Percentiles rank a stretch among this genome's conserved stretches.
These are phyloP conservation scores for Citrus unshiu DNA, from an alignment of 345 rosid genomes.

Conservation along the genomic window DNA sequence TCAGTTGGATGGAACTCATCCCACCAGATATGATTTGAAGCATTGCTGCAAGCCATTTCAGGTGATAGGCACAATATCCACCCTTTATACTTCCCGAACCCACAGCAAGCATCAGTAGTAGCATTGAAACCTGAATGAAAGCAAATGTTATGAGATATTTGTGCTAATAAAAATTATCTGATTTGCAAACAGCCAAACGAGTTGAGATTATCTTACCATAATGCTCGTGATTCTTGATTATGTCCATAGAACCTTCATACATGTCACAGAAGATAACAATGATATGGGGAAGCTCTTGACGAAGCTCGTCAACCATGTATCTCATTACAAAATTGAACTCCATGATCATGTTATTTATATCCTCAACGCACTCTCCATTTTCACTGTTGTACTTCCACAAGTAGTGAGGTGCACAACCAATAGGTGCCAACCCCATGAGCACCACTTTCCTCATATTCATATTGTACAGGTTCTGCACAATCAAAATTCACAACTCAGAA, in stretches of 20 bases:
- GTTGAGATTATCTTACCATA: conserved; percentile 43
- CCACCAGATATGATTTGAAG: conserved; percentile 80
- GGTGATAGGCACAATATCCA: conserved; percentile 78
- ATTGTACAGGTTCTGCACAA: conserved; percentile 62
- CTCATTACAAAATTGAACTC: conserved; percentile 85
- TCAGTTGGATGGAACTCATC: conserved; percentile 93
- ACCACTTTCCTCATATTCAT: conserved; percentile 62
- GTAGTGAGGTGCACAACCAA: conserved; percentile 90
- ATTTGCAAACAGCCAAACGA: not conserved
- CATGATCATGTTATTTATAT: conserved; percentile 67
- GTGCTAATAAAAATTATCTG: not conserved
- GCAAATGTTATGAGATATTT: not conserved
- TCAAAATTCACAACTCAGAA: conserved; percentile 1
- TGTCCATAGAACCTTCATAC: conserved; percentile 79
- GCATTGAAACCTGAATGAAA: conserved; percentile 59
- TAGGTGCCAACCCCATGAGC: conserved; percentile 84
- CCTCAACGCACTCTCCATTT: conserved; percentile 69
- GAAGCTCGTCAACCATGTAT: conserved; percentile 55
- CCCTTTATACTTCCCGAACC: conserved; percentile 76
- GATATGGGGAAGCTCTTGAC: conserved; percentile 47
- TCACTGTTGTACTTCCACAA: conserved; percentile 67
- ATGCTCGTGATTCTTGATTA: conserved; percentile 53
- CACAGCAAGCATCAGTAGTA: conserved; percentile 82
- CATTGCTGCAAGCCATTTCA: conserved; percentile 76
- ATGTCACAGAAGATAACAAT: conserved; percentile 74